These are phyloP conservation scores for Pseudoneurospora amorphoporcata DNA, from an alignment of 495 filamentous ascomycete species.

Conservation along the genomic window DNA sequence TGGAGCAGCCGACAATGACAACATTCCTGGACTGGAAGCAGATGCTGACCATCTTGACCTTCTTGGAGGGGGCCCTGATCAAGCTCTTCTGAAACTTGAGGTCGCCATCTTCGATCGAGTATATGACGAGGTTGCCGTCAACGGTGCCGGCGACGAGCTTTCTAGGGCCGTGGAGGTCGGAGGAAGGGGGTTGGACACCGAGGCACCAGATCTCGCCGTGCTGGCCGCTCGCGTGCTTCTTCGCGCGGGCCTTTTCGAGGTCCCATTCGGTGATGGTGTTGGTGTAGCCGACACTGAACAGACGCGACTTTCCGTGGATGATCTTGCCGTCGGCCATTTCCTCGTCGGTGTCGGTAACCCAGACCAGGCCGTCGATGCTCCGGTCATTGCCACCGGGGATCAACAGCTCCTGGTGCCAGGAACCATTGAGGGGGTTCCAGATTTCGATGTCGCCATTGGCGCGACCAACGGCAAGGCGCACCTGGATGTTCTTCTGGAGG, in stretches of 20 bases:
- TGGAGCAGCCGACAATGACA: slow-evolving; percentile 81
- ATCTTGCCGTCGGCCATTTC: slow-evolving; percentile 48
- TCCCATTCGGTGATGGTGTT: slow-evolving; percentile 92
- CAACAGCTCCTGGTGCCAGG: slow-evolving; percentile 83
- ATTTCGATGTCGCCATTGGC: slow-evolving; percentile 96
- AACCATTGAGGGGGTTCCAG: slow-evolving; percentile 82
- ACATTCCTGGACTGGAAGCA: slow-evolving; percentile 75
- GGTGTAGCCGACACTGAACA: slow-evolving; percentile 96
- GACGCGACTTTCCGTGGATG: slow-evolving; percentile 61
- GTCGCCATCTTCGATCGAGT: slow-evolving; percentile 75
- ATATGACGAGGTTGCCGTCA: slow-evolving; percentile 76
- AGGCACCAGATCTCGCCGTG: slow-evolving; percentile 96
- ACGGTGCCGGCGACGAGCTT: slow-evolving; percentile 83
- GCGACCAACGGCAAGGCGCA: slow-evolving; percentile 80
- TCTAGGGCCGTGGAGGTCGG: slow-evolving; percentile 1
- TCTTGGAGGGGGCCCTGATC: slow-evolving; percentile 63
- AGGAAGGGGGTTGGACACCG: slow-evolving; percentile 63
- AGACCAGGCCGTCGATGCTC: slow-evolving; percentile 81
- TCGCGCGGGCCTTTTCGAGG: slow-evolving; percentile 60
- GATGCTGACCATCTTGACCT: slow-evolving; percentile 77
- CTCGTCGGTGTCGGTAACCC: slow-evolving; percentile 79
- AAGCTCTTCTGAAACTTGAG: slow-evolving; percentile 62
- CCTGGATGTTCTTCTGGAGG: slow-evolving; percentile 25
- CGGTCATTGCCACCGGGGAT: slow-evolving; percentile 76
- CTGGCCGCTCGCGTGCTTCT: slow-evolving; percentile 78